Percentiles rank a stretch among this genome's conserved stretches.
These are phyloP conservation scores for Euclidium syriacum DNA, from an alignment of 345 rosid genomes.

Conservation along the genomic window DNA sequence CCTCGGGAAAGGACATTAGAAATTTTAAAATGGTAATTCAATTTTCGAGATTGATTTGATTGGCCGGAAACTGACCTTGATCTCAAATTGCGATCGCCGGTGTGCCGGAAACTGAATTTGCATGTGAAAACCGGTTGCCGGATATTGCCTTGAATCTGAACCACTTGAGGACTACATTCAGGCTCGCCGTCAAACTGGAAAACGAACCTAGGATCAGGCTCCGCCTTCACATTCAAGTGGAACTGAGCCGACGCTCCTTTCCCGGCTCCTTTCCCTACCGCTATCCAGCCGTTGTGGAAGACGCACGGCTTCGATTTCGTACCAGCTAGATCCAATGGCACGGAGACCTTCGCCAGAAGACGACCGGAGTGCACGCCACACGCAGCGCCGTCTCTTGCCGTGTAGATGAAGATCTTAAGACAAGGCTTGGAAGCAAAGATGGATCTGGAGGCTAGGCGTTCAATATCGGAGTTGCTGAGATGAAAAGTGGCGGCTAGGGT, in stretches of 20 bases:
- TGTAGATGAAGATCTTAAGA: conserved; percentile 57
- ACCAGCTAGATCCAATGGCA: conserved; percentile 75
- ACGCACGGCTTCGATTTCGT: conserved; percentile 45
- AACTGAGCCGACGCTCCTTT: conserved; percentile 54
- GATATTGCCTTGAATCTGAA: conserved; percentile 78
- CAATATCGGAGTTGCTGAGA: conserved; percentile 58
- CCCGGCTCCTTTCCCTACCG: conserved; percentile 54
- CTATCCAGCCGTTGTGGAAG: conserved; percentile 72
- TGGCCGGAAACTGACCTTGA: conserved; percentile 50
- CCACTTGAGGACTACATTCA: conserved; percentile 92
- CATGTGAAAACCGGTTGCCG: conserved; percentile 94
- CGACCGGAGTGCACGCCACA: conserved; percentile 74
- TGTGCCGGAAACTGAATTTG: conserved; percentile 73
- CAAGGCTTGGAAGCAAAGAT: conserved; percentile 50
- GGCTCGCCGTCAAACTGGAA: conserved; percentile 97
- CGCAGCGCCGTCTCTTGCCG: conserved; percentile 65
- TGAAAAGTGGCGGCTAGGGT: conserved; percentile 69
- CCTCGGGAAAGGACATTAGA: not conserved
- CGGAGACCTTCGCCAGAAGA: conserved; percentile 61
- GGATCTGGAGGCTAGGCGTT: conserved; percentile 52
- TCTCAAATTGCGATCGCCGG: conserved; percentile 60
- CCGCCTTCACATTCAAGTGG: conserved; percentile 72
- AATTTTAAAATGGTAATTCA: not conserved
- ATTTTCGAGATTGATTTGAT: not conserved
- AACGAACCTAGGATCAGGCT: conserved; percentile 93